These are phyloP conservation scores for Oryza brachyantha DNA, from an alignment of 176 grass and related monocot genomes.

Conservation along the genomic window DNA sequence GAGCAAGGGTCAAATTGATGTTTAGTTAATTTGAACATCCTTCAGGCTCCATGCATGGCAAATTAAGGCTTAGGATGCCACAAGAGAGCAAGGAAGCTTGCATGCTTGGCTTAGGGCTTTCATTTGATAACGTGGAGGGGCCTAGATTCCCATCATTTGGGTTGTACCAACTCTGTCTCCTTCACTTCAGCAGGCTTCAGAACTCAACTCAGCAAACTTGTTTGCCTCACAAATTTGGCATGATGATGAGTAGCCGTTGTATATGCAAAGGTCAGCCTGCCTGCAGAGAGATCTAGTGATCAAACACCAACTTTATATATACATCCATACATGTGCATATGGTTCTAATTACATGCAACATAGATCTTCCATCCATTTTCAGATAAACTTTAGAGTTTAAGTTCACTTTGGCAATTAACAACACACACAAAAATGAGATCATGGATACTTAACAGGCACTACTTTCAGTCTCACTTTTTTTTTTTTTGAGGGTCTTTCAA, in stretches of 20 bases:
- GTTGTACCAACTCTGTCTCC: constrained; percentile 22
- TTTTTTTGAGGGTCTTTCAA: too few species aligned
- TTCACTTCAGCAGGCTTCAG: neutral
- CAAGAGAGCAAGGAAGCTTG: neutral
- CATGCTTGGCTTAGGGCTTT: constrained; percentile 23
- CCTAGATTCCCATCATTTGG: constrained; percentile 40
- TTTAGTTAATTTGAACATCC: too few species aligned
- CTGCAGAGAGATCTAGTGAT: neutral
- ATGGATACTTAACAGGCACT: neutral
- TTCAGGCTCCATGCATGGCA: too few species aligned
- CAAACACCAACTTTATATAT: neutral
- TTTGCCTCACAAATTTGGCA: neutral
- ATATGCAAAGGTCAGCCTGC: neutral
- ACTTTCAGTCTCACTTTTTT: neutral
- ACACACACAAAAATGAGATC: neutral
- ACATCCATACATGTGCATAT: too few species aligned
- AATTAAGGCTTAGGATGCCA: neutral
- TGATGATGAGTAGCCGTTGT: neutral
- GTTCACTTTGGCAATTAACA: neutral
- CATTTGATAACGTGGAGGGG: constrained; percentile 13
- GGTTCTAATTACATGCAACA: neutral
- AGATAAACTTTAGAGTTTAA: neutral
- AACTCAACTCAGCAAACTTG: neutral
- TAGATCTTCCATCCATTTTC: neutral
- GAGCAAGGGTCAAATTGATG: too few species aligned